Percentiles rank a stretch among this genome's conserved stretches.
phyloP scores from a whole-genome alignment of 1,139 yeast genomes.

The Candida frijolesensis region DNA sequence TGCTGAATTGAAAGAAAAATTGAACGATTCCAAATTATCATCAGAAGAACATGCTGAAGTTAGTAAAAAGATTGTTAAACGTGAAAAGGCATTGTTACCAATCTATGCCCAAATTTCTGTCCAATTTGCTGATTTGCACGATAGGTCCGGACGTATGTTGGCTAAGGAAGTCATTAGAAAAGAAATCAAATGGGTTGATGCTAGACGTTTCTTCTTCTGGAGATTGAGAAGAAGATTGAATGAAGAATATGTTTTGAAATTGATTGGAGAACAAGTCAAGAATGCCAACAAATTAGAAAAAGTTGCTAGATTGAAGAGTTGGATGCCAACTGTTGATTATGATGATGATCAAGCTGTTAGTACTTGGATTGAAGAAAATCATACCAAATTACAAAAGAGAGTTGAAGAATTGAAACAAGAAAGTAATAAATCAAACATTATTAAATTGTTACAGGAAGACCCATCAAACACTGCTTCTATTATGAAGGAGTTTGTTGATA shows the following conservation, averaged over 20 bases:
- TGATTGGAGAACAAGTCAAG: constrained; percentile 68
- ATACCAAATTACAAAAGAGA: constrained; percentile 58
- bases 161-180: constrained; percentile 90
- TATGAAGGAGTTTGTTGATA: constrained; percentile 60
- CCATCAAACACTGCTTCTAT: constrained; percentile 57
- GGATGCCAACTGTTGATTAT: constrained; percentile 77
- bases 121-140: constrained; percentile 97
- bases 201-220: constrained; percentile 99
- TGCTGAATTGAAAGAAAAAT: constrained; percentile 62
- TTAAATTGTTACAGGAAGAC: constrained; percentile 59
- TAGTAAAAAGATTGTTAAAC: constrained; percentile 66
- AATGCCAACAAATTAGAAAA: constrained; percentile 73
- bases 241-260: constrained; percentile 83
- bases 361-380: constrained; percentile 83
- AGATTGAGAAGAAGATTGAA: constrained; percentile 94
- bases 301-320: constrained; percentile 83
- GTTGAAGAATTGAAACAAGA: constrained; percentile 69
- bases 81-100: constrained; percentile 83
- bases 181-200: constrained; percentile 80
- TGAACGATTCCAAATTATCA: constrained; percentile 52
- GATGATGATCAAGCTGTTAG: constrained; percentile 81
- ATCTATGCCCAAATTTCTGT: constrained; percentile 90
- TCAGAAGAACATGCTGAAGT: constrained; percentile 69
- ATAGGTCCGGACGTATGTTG: constrained; percentile 95
- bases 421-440: constrained; percentile 60